A percentile compares a stretch with the other conserved stretches of the same genome.
These are phyloP conservation scores for Sutorius eximius DNA, from an alignment of 1,284 basidiomycete genomes.

Conservation along the genomic window DNA sequence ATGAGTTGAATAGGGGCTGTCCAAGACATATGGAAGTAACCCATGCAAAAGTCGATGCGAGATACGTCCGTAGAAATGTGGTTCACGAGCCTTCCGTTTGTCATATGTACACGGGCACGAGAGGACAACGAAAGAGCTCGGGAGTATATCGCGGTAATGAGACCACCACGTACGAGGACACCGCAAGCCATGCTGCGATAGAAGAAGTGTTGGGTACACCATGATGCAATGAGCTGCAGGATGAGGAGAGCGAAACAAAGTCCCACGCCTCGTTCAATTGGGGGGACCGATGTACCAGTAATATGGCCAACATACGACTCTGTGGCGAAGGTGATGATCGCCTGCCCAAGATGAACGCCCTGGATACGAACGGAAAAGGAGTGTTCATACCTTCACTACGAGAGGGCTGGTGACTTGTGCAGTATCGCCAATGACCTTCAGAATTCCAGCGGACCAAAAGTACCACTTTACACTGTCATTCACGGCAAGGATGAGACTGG, in stretches of 20 bases:
- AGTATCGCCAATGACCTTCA: slow-evolving; percentile 76
- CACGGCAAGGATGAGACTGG: slow-evolving; percentile 74
- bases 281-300: slow-evolving; percentile 47
- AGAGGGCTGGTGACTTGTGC: slow-evolving; percentile 76
- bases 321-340: slow-evolving; percentile 75
- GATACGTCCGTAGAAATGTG: slow-evolving; percentile 93
- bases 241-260: slow-evolving; percentile 69
- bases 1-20: slow-evolving; percentile 71
- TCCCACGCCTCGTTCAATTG: slow-evolving; percentile 73
- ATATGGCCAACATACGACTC: slow-evolving; percentile 61
- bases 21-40: slow-evolving; percentile 82
- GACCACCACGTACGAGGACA: slow-evolving; percentile 80
- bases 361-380: not conserved
- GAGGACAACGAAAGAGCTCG: slow-evolving; percentile 78
- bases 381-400: slow-evolving; percentile 59
- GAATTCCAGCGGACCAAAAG: slow-evolving; percentile 78
- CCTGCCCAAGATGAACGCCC: slow-evolving; percentile 38
- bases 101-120: slow-evolving; percentile 78
- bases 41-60: slow-evolving; percentile 87
- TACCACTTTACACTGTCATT: slow-evolving; percentile 81
- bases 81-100: slow-evolving; percentile 87
- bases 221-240: slow-evolving; percentile 68
- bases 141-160: slow-evolving; percentile 88
- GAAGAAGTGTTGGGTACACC: slow-evolving; percentile 81
- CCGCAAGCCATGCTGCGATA: slow-evolving; percentile 72